Percentiles rank a stretch among this genome's conserved stretches.
Evolutionary conservation across 768 basidiomycete genomes (phyloP).

Genomic region (Mycena crocata): DNA sequence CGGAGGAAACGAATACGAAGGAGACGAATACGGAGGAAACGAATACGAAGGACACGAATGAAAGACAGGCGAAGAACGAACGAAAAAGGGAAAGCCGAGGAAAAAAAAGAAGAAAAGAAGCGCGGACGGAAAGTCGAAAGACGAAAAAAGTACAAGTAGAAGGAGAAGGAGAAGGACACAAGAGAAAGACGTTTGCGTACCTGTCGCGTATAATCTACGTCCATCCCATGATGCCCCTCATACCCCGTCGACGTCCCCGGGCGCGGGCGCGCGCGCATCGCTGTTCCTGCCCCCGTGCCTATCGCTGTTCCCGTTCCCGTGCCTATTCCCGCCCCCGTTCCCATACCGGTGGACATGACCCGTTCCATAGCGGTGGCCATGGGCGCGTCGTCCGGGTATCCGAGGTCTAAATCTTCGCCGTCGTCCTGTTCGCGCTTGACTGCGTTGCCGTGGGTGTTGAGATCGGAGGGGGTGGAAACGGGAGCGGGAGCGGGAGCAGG

Average conservation of each 20-base stretch:
- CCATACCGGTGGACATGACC: too few species aligned
- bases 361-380: too few species aligned
- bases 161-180: too few species aligned
- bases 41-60: too few species aligned
- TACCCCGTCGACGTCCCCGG: constrained; percentile 83
- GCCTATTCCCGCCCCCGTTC: too few species aligned
- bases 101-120: not conserved
- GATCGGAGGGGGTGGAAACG: not conserved
- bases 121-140: too few species aligned
- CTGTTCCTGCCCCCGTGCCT: constrained; percentile 27
- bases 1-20: too few species aligned
- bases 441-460: not conserved
- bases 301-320: not conserved
- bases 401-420: not conserved
- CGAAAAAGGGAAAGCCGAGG: not conserved
- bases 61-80: not conserved
- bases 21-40: too few species aligned
- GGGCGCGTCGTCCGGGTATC: not conserved
- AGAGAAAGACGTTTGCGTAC: not conserved
- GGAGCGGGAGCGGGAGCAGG: not conserved
- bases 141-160: too few species aligned
- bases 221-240: constrained; percentile 52
- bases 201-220: too few species aligned
- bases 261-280: constrained; percentile 47
- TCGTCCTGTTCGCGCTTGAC: constrained; percentile 23